These are phyloP conservation scores for Zygoascus sp. DNA, from an alignment of 1,139 yeast genomes.

Conservation along the genomic window DNA sequence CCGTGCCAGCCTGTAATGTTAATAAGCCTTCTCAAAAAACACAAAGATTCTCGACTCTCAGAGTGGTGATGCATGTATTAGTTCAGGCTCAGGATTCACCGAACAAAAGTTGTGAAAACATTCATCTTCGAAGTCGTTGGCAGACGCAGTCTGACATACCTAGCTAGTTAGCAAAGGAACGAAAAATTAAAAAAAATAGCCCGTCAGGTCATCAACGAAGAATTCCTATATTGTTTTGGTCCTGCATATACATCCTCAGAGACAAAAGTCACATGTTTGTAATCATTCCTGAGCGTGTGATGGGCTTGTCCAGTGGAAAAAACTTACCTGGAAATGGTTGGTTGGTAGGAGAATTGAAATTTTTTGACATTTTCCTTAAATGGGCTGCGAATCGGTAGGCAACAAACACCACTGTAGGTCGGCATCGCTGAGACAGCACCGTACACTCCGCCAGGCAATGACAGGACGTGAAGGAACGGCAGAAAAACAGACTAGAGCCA, in stretches of 20 bases:
- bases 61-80: conserved; percentile 87
- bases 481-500: too few relatives aligned
- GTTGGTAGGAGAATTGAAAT: background rate
- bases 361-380: background rate
- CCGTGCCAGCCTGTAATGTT: too few relatives aligned
- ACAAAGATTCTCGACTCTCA: conserved; percentile 39
- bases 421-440: background rate
- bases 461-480: background rate
- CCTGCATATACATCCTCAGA: conserved; percentile 69
- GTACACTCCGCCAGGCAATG: too few relatives aligned
- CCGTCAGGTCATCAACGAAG: conserved; percentile 54
- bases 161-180: conserved; percentile 1
- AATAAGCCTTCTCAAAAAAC: too few relatives aligned
- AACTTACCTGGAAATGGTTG: conserved; percentile 2
- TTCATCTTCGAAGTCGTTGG: conserved; percentile 30
- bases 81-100: conserved; percentile 61
- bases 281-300: conserved; percentile 29
- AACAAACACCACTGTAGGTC: background rate
- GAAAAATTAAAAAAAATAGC: conserved; percentile 3
- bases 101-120: conserved; percentile 23
- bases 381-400: background rate
- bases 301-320: background rate
- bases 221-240: conserved; percentile 54
- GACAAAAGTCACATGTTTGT: conserved; percentile 25
- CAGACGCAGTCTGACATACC: conserved; percentile 7